Evolutionary conservation across 257 asterid genomes (phyloP).

Genomic region (Primulina tabacum): DNA sequence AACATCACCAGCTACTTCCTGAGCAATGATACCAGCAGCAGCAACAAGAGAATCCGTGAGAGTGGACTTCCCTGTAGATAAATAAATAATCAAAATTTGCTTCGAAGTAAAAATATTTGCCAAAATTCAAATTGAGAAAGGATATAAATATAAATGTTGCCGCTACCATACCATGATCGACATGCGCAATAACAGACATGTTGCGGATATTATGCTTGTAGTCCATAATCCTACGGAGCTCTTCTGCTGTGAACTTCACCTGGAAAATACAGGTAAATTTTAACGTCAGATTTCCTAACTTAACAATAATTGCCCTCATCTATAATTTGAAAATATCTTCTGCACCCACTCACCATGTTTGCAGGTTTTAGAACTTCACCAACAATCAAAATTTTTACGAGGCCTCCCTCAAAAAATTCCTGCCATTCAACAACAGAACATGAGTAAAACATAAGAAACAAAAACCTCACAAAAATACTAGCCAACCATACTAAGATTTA

Average conservation of each 20-base stretch:
- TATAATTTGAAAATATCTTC: background rate
- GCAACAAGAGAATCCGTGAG: slow-evolving; percentile 46
- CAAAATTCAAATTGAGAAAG: background rate
- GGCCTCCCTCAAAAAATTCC: slow-evolving; percentile 12
- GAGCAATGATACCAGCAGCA: slow-evolving; percentile 43
- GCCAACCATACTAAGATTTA: background rate
- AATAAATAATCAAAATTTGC: background rate
- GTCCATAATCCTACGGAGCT: slow-evolving; percentile 60
- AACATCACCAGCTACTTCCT: slow-evolving; percentile 37
- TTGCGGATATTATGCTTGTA: slow-evolving; percentile 51
- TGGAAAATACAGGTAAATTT: slow-evolving; percentile 23
- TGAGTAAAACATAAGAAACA: background rate
- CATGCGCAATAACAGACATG: slow-evolving; percentile 68
- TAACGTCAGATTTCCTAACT: background rate
- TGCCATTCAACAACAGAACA: slow-evolving; percentile 8
- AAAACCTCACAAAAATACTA: background rate
- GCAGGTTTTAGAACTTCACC: slow-evolving; percentile 13
- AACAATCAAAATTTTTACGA: background rate
- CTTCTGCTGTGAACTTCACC: slow-evolving; percentile 65
- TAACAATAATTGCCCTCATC: background rate
- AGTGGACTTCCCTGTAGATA: slow-evolving; percentile 35
- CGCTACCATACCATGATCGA: slow-evolving; percentile 46
- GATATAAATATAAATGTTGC: background rate
- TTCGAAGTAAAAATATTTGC: background rate
- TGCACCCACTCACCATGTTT: slow-evolving; percentile 31